Conservation (phyloP, 495 filamentous ascomycete genomes). For the Penicillium mononematosum region DNA sequence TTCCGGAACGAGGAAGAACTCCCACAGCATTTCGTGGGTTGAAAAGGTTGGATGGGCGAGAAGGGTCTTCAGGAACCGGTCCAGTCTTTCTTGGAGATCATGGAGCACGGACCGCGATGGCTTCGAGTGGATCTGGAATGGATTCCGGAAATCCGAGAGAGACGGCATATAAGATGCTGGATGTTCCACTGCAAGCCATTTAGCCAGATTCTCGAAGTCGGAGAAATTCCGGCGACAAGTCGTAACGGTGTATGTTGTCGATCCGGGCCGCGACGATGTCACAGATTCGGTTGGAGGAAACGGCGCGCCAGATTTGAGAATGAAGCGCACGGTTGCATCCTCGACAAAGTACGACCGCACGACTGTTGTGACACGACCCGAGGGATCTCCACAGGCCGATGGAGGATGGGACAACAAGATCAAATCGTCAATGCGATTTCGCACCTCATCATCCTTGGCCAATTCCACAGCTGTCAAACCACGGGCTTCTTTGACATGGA, state of each 20-base stretch:
- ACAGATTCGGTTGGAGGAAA: slow-evolving; percentile 31
- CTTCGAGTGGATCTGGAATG: slow-evolving; percentile 88
- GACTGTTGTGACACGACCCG: slow-evolving; percentile 85
- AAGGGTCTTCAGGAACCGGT: slow-evolving; percentile 82
- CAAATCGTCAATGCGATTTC: slow-evolving; percentile 93
- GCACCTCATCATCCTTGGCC: slow-evolving; percentile 96
- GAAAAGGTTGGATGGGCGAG: slow-evolving; percentile 90
- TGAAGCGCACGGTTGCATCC: slow-evolving; percentile 88
- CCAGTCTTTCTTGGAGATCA: slow-evolving; percentile 82
- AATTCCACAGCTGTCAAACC: slow-evolving; percentile 95
- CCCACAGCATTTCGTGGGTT: slow-evolving; percentile 97
- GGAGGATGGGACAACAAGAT: slow-evolving; percentile 71
- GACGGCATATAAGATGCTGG: slow-evolving; percentile 92
- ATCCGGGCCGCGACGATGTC: slow-evolving; percentile 39
- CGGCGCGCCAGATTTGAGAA: slow-evolving; percentile 84
- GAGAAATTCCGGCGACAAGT: slow-evolving; percentile 85
- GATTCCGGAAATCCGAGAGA: slow-evolving; percentile 73
- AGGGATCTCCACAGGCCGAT: slow-evolving; percentile 48
- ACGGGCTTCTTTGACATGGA: slow-evolving; percentile 77
- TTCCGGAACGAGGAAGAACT: slow-evolving; percentile 97
- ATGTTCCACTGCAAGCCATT: slow-evolving; percentile 85
- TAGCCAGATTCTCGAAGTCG: slow-evolving; percentile 89
- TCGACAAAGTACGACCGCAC: slow-evolving; percentile 98
- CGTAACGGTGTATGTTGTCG: slow-evolving; percentile 80
- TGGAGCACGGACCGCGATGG: slow-evolving; percentile 84